Conservation (phyloP, 768 basidiomycete species). For the Pleurotus eryngii region DNA sequence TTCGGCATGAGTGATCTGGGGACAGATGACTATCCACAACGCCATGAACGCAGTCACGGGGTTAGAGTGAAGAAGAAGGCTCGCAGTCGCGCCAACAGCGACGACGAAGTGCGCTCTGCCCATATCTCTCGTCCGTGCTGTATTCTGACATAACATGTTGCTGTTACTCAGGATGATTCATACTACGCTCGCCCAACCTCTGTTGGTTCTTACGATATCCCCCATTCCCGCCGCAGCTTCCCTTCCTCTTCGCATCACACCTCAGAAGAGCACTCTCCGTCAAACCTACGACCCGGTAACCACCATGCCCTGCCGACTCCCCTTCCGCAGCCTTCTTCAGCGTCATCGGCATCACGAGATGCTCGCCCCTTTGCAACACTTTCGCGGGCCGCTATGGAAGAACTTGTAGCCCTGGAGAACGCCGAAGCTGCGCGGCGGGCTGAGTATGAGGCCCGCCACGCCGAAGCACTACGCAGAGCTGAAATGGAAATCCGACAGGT, state of each 20-base stretch:
- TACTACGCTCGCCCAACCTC: conserved; percentile 54
- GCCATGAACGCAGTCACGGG: conserved; percentile 1
- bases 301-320: conserved; percentile 17
- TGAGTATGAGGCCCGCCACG: conserved; percentile 80
- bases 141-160: not conserved
- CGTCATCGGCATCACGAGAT: conserved; percentile 27
- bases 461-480: conserved; percentile 64
- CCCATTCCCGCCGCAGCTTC: conserved; percentile 32
- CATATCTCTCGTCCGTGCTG: conserved; percentile 1
- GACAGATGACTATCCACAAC: conserved; percentile 7
- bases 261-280: conserved; percentile 3
- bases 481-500: conserved; percentile 64
- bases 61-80: conserved; percentile 71
- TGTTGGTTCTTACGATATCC: conserved; percentile 41
- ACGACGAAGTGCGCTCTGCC: conserved; percentile 68
- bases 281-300: conserved; percentile 20
- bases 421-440: conserved; percentile 80
- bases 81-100: conserved; percentile 72
- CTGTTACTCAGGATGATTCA: conserved; percentile 40
- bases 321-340: conserved; percentile 30
- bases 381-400: conserved; percentile 80
- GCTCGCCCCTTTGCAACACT: conserved; percentile 61
- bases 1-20: conserved; percentile 6
- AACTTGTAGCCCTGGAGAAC: conserved; percentile 85
- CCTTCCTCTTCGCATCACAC: conserved; percentile 14